Percentiles rank a stretch among this genome's conserved stretches.
phyloP scores from a whole-genome alignment of 225 moss, liverwort and hornwort species.

The Ulota crispa region DNA sequence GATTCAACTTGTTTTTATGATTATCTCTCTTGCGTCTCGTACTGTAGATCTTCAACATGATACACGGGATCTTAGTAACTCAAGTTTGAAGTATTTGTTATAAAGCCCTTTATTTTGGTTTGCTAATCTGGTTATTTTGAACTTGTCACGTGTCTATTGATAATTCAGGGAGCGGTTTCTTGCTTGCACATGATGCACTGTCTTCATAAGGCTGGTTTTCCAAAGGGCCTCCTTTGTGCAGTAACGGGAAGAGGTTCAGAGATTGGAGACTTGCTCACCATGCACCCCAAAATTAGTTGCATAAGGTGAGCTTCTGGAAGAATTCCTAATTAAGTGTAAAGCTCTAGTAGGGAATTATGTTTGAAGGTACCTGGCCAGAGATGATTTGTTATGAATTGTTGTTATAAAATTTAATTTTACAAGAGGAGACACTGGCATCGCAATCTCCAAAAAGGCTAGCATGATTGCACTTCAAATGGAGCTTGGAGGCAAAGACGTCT shows the following conservation, averaged over 20 bases:
- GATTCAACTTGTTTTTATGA: not conserved
- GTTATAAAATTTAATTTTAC: constrained; percentile 63
- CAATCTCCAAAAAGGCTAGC: constrained; percentile 69
- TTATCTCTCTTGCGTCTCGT: not conserved
- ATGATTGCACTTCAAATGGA: constrained; percentile 93
- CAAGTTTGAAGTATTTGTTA: not conserved
- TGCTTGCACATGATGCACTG: constrained; percentile 81
- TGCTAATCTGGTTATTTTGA: not conserved
- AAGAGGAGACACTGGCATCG: constrained; percentile 82
- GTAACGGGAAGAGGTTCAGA: constrained; percentile 79
- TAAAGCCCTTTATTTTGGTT: not conserved
- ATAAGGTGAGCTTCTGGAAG: constrained; percentile 50
- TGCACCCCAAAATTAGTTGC: constrained; percentile 72
- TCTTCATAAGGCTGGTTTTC: constrained; percentile 76
- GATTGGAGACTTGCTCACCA: constrained; percentile 80
- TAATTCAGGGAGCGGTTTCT: constrained; percentile 75
- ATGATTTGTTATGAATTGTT: constrained; percentile 11
- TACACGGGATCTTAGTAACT: not conserved
- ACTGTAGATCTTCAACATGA: not conserved
- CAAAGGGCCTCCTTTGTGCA: constrained; percentile 71
- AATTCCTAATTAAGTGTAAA: not conserved
- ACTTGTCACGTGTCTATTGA: not conserved
- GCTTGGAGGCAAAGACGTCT: constrained; percentile 75
- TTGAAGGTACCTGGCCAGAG: not conserved
- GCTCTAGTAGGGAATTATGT: not conserved